Evolutionary conservation across 352 stramenopile genomes (phyloP).

Genomic region (Ophiocytium majus): DNA sequence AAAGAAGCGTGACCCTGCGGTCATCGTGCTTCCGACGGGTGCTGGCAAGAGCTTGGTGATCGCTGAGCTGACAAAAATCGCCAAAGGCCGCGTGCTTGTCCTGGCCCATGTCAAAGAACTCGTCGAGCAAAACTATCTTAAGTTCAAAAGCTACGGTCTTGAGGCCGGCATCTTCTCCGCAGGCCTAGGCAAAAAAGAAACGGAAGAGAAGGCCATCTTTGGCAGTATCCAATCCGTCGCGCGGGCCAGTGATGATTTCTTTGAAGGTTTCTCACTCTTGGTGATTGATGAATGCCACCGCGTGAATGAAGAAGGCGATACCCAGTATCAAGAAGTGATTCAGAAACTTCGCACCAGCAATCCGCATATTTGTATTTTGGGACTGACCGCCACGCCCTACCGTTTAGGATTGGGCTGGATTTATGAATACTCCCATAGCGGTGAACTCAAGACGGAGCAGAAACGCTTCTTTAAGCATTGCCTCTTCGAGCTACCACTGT

Average conservation of each 20-base stretch:
- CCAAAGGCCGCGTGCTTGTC: not conserved
- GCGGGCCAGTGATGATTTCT: not conserved
- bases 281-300: constrained; percentile 16
- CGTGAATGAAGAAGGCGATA: not conserved
- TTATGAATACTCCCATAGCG: constrained; percentile 12
- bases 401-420: not conserved
- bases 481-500: not conserved
- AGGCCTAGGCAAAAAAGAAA: not conserved
- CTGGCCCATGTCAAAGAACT: constrained; percentile 12
- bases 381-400: constrained; percentile 7
- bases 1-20: not conserved
- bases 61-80: not conserved
- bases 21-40: constrained; percentile 2
- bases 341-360: not conserved
- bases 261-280: not conserved
- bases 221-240: constrained; percentile 6
- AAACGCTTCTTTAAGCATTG: not conserved
- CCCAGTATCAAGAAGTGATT: constrained; percentile 14
- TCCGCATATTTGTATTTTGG: constrained; percentile 1
- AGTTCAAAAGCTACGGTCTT: constrained; percentile 7
- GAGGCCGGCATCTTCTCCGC: constrained; percentile 11
- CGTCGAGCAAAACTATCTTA: not conserved
- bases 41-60: not conserved
- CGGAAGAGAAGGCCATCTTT: not conserved
- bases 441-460: not conserved